These are phyloP conservation scores for Lactarius pseudohatsudake DNA, from an alignment of 768 basidiomycete genomes.

Conservation along the genomic window DNA sequence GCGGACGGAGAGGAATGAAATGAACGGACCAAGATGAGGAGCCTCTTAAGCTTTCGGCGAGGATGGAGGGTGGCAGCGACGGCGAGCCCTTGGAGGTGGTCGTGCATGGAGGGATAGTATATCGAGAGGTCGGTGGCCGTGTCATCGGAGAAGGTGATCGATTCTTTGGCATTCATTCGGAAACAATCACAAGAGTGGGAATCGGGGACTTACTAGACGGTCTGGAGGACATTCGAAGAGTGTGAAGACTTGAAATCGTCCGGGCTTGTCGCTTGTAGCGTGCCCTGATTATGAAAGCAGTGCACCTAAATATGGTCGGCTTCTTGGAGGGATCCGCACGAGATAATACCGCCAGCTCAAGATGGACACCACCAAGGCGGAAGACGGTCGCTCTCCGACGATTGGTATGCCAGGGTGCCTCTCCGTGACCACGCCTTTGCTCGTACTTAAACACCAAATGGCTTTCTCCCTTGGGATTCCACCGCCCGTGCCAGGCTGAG, in stretches of 20 bases:
- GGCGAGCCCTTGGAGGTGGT: conserved; percentile 12
- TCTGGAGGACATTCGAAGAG: neutral
- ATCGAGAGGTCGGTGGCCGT: conserved; percentile 19
- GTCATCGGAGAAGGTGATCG: conserved; percentile 17
- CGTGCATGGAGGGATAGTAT: conserved; percentile 23
- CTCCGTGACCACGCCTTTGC: conserved; percentile 19
- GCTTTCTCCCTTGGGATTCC: conserved; percentile 23
- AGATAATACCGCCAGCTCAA: neutral
- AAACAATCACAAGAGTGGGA: neutral
- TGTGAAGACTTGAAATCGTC: conserved; percentile 3
- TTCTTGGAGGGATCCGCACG: conserved; percentile 15
- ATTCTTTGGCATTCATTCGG: neutral
- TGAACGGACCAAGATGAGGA: conserved; percentile 20
- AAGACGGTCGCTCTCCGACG: neutral
- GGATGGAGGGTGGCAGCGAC: conserved; percentile 9
- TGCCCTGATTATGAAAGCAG: conserved; percentile 4
- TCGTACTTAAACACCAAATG: conserved; percentile 30
- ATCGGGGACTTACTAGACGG: neutral
- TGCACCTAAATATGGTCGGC: neutral
- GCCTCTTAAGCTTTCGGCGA: conserved; percentile 24
- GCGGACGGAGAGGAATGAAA: neutral
- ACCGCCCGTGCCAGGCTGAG: conserved; percentile 18
- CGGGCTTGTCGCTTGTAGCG: conserved; percentile 16
- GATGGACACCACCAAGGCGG: neutral
- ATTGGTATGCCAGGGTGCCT: conserved; percentile 5